Percentiles rank a stretch among this genome's conserved stretches.
phyloP scores from a whole-genome alignment of 2,329 filamentous ascomycete species.

The Aspergillus pseudoterreus region DNA sequence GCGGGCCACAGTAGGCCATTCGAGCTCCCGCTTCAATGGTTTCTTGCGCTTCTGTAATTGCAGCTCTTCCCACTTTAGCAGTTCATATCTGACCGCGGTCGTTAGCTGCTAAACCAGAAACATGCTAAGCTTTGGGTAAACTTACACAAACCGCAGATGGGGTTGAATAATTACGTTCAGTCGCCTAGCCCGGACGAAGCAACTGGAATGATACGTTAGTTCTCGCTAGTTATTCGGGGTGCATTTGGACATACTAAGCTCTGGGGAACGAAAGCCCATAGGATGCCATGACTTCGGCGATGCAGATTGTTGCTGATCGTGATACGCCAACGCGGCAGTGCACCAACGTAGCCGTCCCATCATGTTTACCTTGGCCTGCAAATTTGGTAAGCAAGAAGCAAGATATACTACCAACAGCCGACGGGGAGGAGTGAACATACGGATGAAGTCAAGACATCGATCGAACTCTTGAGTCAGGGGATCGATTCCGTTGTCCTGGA shows the following conservation, averaged over 20 bases:
- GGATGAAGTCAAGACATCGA: conserved; percentile 84
- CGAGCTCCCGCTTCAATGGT: conserved; percentile 69
- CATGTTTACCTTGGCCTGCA: conserved; percentile 71
- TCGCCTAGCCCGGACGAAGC: conserved; percentile 86
- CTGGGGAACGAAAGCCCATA: conserved; percentile 78
- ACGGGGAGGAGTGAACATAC: conserved; percentile 51
- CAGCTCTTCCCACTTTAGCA: conserved; percentile 91
- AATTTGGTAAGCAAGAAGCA: background rate
- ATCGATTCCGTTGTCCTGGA: conserved; percentile 97
- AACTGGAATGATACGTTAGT: conserved; percentile 43
- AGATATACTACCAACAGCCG: no score
- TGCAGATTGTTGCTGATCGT: conserved; percentile 93
- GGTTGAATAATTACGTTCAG: conserved; percentile 98
- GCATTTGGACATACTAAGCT: conserved; percentile 64
- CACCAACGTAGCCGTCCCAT: conserved; percentile 81
- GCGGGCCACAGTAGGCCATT: conserved; percentile 83
- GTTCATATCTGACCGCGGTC: conserved; percentile 59
- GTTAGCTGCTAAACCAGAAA: conserved; percentile 12
- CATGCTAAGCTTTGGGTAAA: background rate
- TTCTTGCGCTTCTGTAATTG: conserved; percentile 55
- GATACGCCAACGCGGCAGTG: conserved; percentile 97
- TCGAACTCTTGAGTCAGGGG: conserved; percentile 81
- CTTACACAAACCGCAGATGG: conserved; percentile 81
- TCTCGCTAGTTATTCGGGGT: background rate
- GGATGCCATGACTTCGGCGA: conserved; percentile 94